These are phyloP conservation scores for Globisporangium perplexum DNA, from an alignment of 352 stramenopile genomes.

Conservation along the genomic window DNA sequence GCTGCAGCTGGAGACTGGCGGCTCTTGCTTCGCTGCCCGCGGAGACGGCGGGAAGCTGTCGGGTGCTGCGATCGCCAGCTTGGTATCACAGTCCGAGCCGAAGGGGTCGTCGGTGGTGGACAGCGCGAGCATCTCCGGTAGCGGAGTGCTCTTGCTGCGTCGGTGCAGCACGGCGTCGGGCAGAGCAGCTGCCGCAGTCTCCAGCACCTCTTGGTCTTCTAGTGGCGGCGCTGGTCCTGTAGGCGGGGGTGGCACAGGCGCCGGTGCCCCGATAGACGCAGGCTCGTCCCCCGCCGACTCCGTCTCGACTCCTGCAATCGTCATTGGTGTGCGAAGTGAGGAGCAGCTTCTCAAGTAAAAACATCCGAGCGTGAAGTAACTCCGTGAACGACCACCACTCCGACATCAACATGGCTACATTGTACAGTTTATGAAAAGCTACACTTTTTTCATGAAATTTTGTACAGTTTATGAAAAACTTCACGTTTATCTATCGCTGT, in stretches of 20 bases:
- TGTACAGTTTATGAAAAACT: too few relatives aligned
- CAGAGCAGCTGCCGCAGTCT: background rate
- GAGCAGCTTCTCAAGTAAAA: too few relatives aligned
- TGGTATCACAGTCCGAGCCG: background rate
- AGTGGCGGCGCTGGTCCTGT: background rate
- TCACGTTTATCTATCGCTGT: too few relatives aligned
- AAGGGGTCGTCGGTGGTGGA: background rate
- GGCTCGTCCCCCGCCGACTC: background rate
- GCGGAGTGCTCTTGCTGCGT: background rate
- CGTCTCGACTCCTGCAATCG: too few relatives aligned
- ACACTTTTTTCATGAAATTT: too few relatives aligned
- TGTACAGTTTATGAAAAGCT: too few relatives aligned
- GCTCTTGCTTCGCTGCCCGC: background rate
- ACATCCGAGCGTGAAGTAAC: too few relatives aligned
- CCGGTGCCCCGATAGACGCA: too few relatives aligned
- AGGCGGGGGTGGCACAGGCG: too few relatives aligned
- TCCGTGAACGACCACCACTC: too few relatives aligned
- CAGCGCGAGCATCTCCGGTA: background rate
- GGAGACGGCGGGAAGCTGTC: background rate
- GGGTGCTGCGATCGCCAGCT: background rate
- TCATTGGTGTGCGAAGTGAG: too few relatives aligned
- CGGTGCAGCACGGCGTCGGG: background rate
- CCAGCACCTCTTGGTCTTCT: background rate
- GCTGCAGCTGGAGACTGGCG: background rate
- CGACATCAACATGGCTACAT: too few relatives aligned